Evolutionary conservation across 108 stramenopile genomes (phyloP).

Genomic region (Discostella pseudostelligera): DNA sequence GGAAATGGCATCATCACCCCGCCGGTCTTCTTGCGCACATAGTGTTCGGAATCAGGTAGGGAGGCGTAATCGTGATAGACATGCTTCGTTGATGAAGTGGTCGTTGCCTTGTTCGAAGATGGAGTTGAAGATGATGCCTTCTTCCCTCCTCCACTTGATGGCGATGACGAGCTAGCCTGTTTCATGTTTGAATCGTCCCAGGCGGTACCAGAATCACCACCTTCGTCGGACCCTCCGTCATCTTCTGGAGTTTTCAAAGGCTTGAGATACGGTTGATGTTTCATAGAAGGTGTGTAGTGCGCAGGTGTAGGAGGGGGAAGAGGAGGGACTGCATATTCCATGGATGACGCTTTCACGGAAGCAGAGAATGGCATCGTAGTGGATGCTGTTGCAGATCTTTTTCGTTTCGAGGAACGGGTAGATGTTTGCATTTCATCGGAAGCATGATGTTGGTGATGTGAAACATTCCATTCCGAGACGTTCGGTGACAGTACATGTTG

Average conservation of each 20-base stretch:
- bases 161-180: not conserved
- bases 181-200: too few relatives aligned
- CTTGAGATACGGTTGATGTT: too few relatives aligned
- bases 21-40: conserved; percentile 83
- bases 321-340: too few relatives aligned
- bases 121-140: conserved; percentile 5
- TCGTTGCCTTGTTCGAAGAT: conserved; percentile 8
- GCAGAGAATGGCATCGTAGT: not conserved
- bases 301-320: too few relatives aligned
- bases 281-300: too few relatives aligned
- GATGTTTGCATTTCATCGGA: not conserved
- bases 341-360: not conserved
- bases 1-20: conserved; percentile 86
- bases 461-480: not conserved
- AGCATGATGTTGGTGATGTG: too few relatives aligned
- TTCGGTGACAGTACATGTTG: not conserved
- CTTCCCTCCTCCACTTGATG: not conserved
- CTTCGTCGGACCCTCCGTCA: not conserved
- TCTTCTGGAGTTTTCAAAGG: conserved; percentile 1
- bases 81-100: conserved; percentile 41
- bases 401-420: not conserved
- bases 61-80: conserved; percentile 77
- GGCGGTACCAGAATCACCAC: not conserved
- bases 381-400: not conserved
- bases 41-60: conserved; percentile 52